These are phyloP conservation scores for Colletotrichum lindemuthianum DNA, from an alignment of 2,329 filamentous ascomycete species.

Conservation along the genomic window DNA sequence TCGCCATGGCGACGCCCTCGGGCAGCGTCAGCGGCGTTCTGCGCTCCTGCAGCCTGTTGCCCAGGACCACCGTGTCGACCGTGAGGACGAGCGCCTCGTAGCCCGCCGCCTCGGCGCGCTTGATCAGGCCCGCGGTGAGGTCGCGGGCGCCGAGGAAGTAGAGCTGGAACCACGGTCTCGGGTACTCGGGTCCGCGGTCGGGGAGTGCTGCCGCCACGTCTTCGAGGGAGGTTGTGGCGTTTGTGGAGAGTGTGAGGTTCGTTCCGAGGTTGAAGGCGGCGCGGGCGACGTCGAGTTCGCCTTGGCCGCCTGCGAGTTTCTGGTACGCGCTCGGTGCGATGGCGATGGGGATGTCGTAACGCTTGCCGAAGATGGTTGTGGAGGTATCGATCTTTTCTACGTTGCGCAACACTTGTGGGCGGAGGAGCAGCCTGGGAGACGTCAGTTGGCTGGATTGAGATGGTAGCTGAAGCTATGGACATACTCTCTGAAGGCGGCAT, in stretches of 20 bases:
- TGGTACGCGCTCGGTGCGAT: conserved; percentile 45
- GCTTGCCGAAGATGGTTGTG: conserved; percentile 31
- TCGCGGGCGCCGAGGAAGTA: conserved; percentile 39
- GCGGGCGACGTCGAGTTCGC: conserved; percentile 43
- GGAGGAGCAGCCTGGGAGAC: conserved; percentile 18
- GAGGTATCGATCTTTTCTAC: conserved; percentile 38
- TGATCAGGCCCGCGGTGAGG: conserved; percentile 39
- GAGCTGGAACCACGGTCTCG: conserved; percentile 40
- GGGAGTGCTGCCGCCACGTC: conserved; percentile 39
- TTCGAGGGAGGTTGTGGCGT: conserved; percentile 42
- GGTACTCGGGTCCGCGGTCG: conserved; percentile 27
- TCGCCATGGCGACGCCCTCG: conserved; percentile 38
- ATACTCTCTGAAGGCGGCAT: conserved; percentile 35
- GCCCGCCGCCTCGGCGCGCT: conserved; percentile 41
- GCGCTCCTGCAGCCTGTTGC: conserved; percentile 44
- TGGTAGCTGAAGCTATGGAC: background rate
- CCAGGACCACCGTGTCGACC: conserved; percentile 43
- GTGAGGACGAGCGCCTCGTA: conserved; percentile 44
- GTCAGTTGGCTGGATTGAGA: background rate
- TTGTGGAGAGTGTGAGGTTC: conserved; percentile 42
- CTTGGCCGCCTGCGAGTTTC: conserved; percentile 41
- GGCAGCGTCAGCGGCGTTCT: conserved; percentile 40
- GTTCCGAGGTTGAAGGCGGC: conserved; percentile 39
- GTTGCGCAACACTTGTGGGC: conserved; percentile 36
- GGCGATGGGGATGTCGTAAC: conserved; percentile 41